Evolutionary conservation across 2,329 filamentous ascomycete genomes (phyloP).

Genomic region (Colletotrichum echinochloae): DNA sequence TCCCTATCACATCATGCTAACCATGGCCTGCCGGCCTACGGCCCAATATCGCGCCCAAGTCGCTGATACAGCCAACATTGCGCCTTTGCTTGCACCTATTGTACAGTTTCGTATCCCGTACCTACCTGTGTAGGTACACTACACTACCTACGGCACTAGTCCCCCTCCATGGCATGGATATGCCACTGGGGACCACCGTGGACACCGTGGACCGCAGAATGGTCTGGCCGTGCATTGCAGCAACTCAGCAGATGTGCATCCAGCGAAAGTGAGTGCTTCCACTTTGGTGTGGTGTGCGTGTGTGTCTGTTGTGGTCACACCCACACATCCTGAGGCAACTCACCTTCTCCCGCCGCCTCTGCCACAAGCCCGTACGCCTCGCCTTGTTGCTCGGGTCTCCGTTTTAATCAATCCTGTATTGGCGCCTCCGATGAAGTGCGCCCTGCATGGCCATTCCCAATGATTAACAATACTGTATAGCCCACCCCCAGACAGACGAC

Average conservation of each 20-base stretch:
- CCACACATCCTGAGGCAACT: constrained; percentile 14
- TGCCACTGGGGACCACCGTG: constrained; percentile 32
- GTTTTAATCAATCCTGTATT: constrained; percentile 36
- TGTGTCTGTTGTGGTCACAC: constrained; percentile 26
- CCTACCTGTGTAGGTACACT: too few relatives aligned
- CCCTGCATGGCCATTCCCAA: constrained; percentile 32
- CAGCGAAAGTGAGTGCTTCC: constrained; percentile 2
- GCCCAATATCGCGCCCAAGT: constrained; percentile 19
- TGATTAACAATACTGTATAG: constrained; percentile 24
- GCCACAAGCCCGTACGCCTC: constrained; percentile 18
- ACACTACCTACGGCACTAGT: constrained; percentile 3
- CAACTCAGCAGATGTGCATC: constrained; percentile 21
- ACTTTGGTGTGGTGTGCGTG: neutral
- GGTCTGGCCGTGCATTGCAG: constrained; percentile 39
- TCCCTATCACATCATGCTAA: neutral
- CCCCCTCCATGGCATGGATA: constrained; percentile 27
- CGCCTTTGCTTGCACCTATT: neutral
- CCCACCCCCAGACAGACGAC: constrained; percentile 12
- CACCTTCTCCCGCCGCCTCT: neutral
- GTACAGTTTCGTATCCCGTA: constrained; percentile 3
- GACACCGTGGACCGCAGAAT: constrained; percentile 28
- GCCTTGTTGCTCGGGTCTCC: constrained; percentile 30
- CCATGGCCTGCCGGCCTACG: constrained; percentile 5
- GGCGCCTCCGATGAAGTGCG: constrained; percentile 36
- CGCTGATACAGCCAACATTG: neutral